Conservation (phyloP, 2,329 filamentous ascomycete genomes). For the Atkinsonella texensis region DNA sequence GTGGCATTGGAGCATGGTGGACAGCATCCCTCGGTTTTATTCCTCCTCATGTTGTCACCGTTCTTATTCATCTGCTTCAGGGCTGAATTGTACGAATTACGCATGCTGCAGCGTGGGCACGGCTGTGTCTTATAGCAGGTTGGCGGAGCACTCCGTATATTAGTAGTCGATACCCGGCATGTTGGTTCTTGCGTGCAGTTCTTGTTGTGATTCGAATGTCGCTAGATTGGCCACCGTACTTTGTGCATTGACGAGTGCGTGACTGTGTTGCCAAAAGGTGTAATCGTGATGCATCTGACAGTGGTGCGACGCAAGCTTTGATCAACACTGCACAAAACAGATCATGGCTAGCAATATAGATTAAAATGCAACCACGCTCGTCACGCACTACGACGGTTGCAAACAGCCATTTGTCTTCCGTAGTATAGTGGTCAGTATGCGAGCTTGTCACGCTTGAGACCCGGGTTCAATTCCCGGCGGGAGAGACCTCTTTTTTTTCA, state of each 20-base stretch:
- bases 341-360: no score
- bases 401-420: conserved; percentile 14
- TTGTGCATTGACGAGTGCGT: no score
- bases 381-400: conserved; percentile 9
- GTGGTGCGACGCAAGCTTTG: no score
- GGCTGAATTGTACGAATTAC: conserved; percentile 1
- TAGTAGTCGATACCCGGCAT: conserved; percentile 24
- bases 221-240: no score
- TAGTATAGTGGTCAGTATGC: conserved; percentile 22
- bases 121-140: conserved; percentile 8
- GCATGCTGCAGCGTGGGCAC: conserved; percentile 6
- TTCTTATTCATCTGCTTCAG: not conserved
- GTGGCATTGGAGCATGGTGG: not conserved
- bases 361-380: no score
- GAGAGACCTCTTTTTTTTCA: conserved; percentile 6
- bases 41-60: not conserved
- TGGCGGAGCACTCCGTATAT: conserved; percentile 12
- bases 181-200: not conserved
- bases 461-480: conserved; percentile 14
- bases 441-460: conserved; percentile 15
- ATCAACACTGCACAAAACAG: no score
- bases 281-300: no score
- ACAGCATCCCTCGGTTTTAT: not conserved
- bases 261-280: no score
- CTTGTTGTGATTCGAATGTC: no score